Conservation (phyloP, 73 alveolate species). For the Uronychia binucleata region DNA sequence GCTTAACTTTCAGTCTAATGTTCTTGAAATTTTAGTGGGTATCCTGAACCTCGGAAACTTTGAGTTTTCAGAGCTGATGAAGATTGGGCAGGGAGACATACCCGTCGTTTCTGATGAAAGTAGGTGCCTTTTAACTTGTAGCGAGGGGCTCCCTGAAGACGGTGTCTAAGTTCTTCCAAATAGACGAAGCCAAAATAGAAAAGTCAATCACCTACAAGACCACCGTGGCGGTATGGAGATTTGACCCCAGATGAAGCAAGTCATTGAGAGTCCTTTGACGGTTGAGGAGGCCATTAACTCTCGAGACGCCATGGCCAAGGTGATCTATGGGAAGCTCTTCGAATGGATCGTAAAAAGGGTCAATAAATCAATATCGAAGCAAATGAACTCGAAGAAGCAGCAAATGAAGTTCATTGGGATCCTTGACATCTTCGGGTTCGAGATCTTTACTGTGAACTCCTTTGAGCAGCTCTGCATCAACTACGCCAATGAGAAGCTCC, state of each 20-base stretch:
- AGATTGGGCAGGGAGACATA: slow-evolving; percentile 40
- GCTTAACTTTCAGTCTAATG: slow-evolving; percentile 2
- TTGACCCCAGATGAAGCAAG: slow-evolving; percentile 34
- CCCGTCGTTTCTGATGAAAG: slow-evolving; percentile 11
- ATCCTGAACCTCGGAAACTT: slow-evolving; percentile 88
- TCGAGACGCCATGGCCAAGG: slow-evolving; percentile 95
- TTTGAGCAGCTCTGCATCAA: slow-evolving; percentile 98
- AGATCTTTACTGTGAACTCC: slow-evolving; percentile 94
- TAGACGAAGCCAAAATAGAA: slow-evolving; percentile 60
- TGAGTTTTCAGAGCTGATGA: slow-evolving; percentile 57
- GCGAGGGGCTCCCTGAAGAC: slow-evolving; percentile 10
- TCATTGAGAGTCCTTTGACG: slow-evolving; percentile 2
- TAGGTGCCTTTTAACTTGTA: neutral
- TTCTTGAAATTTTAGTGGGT: slow-evolving; percentile 73
- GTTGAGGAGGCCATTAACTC: slow-evolving; percentile 67
- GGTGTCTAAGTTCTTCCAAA: slow-evolving; percentile 23
- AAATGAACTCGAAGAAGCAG: slow-evolving; percentile 40
- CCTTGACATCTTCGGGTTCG: slow-evolving; percentile 99
- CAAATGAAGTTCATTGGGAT: slow-evolving; percentile 88
- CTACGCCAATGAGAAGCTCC: slow-evolving; percentile 97
- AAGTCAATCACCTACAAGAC: slow-evolving; percentile 55
- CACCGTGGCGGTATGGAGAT: slow-evolving; percentile 38
- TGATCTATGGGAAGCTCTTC: slow-evolving; percentile 90
- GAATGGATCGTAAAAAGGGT: slow-evolving; percentile 81
- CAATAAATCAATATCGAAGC: slow-evolving; percentile 53